Conservation (phyloP, 148 eudicot genomes). For the Rhododendron kiyosumense region DNA sequence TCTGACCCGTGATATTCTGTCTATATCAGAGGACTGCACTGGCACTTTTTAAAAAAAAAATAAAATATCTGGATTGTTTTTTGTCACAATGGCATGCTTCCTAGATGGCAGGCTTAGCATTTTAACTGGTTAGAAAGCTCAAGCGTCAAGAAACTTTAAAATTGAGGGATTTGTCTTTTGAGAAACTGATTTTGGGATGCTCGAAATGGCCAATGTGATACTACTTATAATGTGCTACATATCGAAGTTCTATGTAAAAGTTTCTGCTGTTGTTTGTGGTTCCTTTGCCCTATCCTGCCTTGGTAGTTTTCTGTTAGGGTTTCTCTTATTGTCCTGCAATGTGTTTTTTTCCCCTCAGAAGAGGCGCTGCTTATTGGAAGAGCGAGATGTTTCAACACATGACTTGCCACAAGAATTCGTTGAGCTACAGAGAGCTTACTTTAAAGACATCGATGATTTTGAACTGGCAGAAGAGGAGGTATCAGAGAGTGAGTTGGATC, state of each 20-base stretch:
- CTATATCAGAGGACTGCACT: background rate
- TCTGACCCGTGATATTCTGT: background rate
- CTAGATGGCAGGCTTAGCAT: background rate
- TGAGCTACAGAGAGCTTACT: constrained; percentile 39
- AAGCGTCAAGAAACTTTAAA: background rate
- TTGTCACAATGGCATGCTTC: background rate
- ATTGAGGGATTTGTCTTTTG: background rate
- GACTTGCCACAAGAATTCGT: constrained; percentile 32
- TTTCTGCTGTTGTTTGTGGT: background rate
- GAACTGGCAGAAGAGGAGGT: constrained; percentile 45
- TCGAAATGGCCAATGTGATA: background rate
- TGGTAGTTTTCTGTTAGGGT: background rate
- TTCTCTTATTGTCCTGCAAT: background rate
- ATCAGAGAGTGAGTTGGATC: constrained; percentile 25
- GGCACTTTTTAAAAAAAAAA: too few relatives aligned
- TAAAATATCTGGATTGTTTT: background rate
- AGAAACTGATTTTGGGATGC: background rate
- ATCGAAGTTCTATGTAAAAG: background rate
- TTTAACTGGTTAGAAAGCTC: background rate
- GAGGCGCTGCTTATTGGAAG: constrained; percentile 10
- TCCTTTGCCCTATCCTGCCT: background rate
- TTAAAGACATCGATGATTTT: constrained; percentile 43
- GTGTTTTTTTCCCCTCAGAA: constrained; percentile 19
- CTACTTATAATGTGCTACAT: background rate
- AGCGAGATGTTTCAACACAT: constrained; percentile 7